Evolutionary conservation across 2,329 filamentous ascomycete genomes (phyloP).

Genomic region (Fusarium sp.): DNA sequence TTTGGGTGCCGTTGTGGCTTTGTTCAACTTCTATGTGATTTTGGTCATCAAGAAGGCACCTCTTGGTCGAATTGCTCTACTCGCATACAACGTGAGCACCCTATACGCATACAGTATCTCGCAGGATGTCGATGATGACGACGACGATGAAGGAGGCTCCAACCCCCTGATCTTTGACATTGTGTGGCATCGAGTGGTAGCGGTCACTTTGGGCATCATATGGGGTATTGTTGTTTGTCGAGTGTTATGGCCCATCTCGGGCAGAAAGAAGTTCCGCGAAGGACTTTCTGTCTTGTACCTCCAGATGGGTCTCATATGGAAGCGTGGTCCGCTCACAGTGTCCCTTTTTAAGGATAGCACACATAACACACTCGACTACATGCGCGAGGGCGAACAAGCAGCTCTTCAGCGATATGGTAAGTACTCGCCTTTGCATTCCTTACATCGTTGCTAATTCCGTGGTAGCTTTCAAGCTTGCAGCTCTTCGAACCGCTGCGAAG

Average conservation of each 20-base stretch:
- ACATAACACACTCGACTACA: constrained; percentile 74
- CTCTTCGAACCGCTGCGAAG: constrained; percentile 77
- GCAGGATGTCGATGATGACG: constrained; percentile 80
- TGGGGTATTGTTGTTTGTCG: constrained; percentile 95
- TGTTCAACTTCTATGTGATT: constrained; percentile 91
- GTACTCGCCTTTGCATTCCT: background rate
- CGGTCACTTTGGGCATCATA: constrained; percentile 86
- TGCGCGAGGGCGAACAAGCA: constrained; percentile 88
- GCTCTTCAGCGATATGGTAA: constrained; percentile 82
- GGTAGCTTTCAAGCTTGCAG: constrained; percentile 76
- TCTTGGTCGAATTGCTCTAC: constrained; percentile 90
- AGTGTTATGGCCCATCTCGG: constrained; percentile 93
- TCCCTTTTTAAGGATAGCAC: constrained; percentile 71
- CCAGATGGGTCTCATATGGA: constrained; percentile 96
- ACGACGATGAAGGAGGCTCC: constrained; percentile 89
- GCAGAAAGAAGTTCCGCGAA: constrained; percentile 87
- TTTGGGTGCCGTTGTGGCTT: constrained; percentile 83
- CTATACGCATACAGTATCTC: constrained; percentile 94
- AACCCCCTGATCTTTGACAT: constrained; percentile 90
- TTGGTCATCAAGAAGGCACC: constrained; percentile 86
- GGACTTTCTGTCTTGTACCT: constrained; percentile 92
- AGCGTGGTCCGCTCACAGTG: constrained; percentile 85
- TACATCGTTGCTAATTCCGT: constrained; percentile 1
- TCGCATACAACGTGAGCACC: constrained; percentile 95
- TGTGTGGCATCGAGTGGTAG: constrained; percentile 85